These are phyloP conservation scores for Hypholoma fasciculare DNA, from an alignment of 768 basidiomycete species.

Conservation along the genomic window DNA sequence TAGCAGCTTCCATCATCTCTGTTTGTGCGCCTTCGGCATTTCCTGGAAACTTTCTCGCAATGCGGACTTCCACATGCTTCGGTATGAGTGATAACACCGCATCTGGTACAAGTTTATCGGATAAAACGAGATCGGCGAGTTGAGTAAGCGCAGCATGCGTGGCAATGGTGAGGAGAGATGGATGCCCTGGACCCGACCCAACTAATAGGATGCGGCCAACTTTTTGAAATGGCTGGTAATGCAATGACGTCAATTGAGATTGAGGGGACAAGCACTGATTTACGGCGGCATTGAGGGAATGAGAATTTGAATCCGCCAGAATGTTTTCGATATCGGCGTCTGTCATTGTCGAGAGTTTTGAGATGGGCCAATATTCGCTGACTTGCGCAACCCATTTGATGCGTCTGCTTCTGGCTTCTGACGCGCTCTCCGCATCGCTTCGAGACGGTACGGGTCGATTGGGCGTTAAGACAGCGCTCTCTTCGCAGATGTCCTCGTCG, in stretches of 20 bases:
- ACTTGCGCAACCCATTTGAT: conserved; percentile 96
- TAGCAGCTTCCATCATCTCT: conserved; percentile 92
- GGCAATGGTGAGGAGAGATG: conserved; percentile 86
- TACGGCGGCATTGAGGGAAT: conserved; percentile 7
- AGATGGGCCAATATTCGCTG: conserved; percentile 94
- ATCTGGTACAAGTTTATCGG: conserved; percentile 94
- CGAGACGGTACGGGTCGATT: conserved; percentile 69
- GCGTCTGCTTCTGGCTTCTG: conserved; percentile 56
- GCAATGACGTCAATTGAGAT: conserved; percentile 22
- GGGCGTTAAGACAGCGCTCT: conserved; percentile 55
- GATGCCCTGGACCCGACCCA: conserved; percentile 95
- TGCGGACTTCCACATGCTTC: conserved; percentile 65
- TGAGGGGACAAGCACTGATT: conserved; percentile 6
- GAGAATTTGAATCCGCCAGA: conserved; percentile 39
- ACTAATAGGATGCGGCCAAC: conserved; percentile 84
- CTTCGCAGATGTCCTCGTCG: conserved; percentile 52
- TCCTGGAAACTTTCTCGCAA: conserved; percentile 96
- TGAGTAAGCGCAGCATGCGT: conserved; percentile 79
- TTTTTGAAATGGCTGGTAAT: conserved; percentile 34
- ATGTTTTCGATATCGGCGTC: conserved; percentile 67
- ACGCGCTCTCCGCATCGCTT: conserved; percentile 32
- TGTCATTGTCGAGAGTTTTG: conserved; percentile 69
- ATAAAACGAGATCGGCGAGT: conserved; percentile 84
- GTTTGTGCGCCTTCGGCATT: conserved; percentile 94
- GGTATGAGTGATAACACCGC: conserved; percentile 88